A percentile compares a stretch with the other conserved stretches of the same genome.
These are phyloP conservation scores for Truncatella angustata DNA, from an alignment of 2,329 filamentous ascomycete genomes.

Conservation along the genomic window DNA sequence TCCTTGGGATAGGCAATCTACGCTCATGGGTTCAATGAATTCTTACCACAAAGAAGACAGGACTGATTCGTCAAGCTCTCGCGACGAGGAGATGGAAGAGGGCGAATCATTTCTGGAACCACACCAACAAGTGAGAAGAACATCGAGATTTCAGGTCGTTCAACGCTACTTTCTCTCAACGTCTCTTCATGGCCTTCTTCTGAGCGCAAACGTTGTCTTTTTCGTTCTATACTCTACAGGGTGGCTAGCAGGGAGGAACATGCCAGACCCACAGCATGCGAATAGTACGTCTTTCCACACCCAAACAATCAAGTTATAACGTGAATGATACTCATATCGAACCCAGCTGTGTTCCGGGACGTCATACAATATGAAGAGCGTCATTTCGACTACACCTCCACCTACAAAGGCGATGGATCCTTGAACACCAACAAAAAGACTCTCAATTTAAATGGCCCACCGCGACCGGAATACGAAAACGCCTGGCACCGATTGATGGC, in stretches of 20 bases:
- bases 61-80: too few species aligned
- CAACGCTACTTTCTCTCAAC: neutral
- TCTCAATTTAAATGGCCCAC: neutral
- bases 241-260: neutral
- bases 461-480: neutral
- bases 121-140: neutral
- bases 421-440: neutral
- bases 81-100: too few species aligned
- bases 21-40: too few species aligned
- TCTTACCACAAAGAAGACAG: too few species aligned
- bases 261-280: neutral
- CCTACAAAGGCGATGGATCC: neutral
- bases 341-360: neutral
- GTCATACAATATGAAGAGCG: neutral
- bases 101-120: neutral
- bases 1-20: too few species aligned
- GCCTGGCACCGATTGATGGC: neutral
- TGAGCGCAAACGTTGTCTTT: neutral
- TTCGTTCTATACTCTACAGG: neutral
- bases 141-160: neutral
- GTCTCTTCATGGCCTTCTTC: neutral
- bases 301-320: neutral
- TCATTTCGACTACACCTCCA: neutral
- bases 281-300: neutral
- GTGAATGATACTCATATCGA: neutral